These are phyloP conservation scores for Beta corolliflora DNA, from an alignment of 179 eudicot species.

Conservation along the genomic window DNA sequence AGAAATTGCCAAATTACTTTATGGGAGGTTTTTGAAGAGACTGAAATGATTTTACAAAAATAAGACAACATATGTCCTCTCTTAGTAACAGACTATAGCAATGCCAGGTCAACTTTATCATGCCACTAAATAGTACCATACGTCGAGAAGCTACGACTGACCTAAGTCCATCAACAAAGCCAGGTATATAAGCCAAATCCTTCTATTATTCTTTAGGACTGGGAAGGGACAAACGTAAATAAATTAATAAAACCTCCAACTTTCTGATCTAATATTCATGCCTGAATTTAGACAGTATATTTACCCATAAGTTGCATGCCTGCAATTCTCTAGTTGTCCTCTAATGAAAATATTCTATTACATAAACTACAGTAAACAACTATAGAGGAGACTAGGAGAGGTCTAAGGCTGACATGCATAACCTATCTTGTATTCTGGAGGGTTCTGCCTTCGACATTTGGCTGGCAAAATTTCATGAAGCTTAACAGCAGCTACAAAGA, in stretches of 20 bases:
- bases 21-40: no score
- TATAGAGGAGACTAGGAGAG: not conserved
- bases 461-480: no score
- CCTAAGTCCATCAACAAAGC: not conserved
- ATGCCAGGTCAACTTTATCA: not conserved
- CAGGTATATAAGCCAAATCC: not conserved
- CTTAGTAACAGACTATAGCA: not conserved
- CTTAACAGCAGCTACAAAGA: not conserved
- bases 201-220: not conserved
- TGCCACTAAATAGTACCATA: not conserved
- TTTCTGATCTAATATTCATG: no score
- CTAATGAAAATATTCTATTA: not conserved
- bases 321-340: not conserved
- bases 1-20: not conserved
- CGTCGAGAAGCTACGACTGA: no score
- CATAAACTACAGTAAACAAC: not conserved
- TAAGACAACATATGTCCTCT: not conserved
- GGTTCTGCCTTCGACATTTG: not conserved
- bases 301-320: not conserved
- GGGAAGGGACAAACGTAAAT: not conserved
- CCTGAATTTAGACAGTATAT: not conserved
- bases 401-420: not conserved
- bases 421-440: not conserved
- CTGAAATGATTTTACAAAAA: not conserved
- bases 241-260: not conserved